Base-by-base conservation (phyloP, 2,329 filamentous ascomycete genomes). In the Fusarium decemcellulare region DNA sequence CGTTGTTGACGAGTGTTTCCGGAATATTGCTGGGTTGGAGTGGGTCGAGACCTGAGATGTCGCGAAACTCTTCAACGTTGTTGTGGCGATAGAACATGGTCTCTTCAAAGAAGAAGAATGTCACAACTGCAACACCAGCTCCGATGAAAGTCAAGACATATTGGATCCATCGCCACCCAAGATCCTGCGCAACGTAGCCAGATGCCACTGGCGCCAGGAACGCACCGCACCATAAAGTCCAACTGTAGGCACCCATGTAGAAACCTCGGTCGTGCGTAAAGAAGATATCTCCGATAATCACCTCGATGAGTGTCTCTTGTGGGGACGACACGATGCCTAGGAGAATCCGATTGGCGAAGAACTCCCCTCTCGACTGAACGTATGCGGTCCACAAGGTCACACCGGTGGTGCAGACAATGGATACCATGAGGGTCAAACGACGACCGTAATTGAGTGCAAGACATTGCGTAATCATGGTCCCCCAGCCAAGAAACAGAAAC, bases 101-200 rank as follows among this genome's bases (percentile, higher is more conserved):
- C 50, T 75, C 73, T 14, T 75, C 72, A 9, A 74, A 72, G 63
- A 73, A 67, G 46, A 75, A 70, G 15, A 72, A 72, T 0, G 70
- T 71, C 0, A 66, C 18, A 5, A 74, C 16, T 3, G 65, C 57
- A 2, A 67, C 47, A 0, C 18, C 60, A 4, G 53, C 62, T 27
- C 71, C 68, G 1, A 74, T 64, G 6, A 70, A 61, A 0, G 73
- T 48, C 15, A 71, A 46, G 16, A 74, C 69, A 43, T 73, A 74
- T 51, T 74, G 68, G 15, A 73, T 74, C 74, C 73, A 76, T 16
- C 68, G 65, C 72, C 72, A 74, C 2, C 73, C 74, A 2, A 74
- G 51, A 0, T 59, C 51, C 18, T 68, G 56, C 0, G 73, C 73
- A 11, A 75, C 68, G 29, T 65, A 75, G 2, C 71, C 72, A 8